Base-by-base conservation (phyloP, 768 basidiomycete genomes). In the Tulasnella sp. region DNA sequence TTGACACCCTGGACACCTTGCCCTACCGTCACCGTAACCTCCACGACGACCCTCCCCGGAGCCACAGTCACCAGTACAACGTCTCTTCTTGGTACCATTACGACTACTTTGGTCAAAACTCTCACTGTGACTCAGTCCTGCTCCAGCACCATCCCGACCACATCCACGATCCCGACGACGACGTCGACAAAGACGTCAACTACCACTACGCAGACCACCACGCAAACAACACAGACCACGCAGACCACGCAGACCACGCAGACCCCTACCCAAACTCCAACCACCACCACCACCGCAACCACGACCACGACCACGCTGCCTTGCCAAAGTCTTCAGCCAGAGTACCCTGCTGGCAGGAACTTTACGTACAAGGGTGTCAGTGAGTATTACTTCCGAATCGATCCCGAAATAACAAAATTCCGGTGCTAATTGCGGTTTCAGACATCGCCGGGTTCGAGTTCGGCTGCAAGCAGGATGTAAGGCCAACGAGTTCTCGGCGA, bases 301-400 rank as follows among this genome's bases (percentile, higher is more conserved):
- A 24, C 77, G 12, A 78, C 60, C 7, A 42, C 50, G 28, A 72
- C 69, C 31, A 75, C 48, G 5, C 41, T 42, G 7, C 48, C 74
- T 75, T 75, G 74, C 74, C 34, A 16, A 40, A 31, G 31, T 5
- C 42, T 44, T 24, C 48, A 44, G 28, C 42, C 74, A 28, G 42
- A 44, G 42, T 24, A 5, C 42, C 42, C 74, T 5, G 74, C 42
- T 2, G 42, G 42, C 31, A 50, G 18, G 48, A 75, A 44, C 28
- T 60, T 78, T 31, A 31, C 77, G 3, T 60, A 72, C 40, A 72
- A 42, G 41, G 77, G 77, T 28, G 77, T 78, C 14, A 78, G 64
- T 69, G 12, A 69, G 64, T 69, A 69, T 18, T 18, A 0, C 11
- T 16, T 37, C 54, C 54, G 5, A n/a, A 69, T 28, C 24, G 6